Conservation (phyloP, 73 alveolate genomes). For the Stentor roeselii region DNA sequence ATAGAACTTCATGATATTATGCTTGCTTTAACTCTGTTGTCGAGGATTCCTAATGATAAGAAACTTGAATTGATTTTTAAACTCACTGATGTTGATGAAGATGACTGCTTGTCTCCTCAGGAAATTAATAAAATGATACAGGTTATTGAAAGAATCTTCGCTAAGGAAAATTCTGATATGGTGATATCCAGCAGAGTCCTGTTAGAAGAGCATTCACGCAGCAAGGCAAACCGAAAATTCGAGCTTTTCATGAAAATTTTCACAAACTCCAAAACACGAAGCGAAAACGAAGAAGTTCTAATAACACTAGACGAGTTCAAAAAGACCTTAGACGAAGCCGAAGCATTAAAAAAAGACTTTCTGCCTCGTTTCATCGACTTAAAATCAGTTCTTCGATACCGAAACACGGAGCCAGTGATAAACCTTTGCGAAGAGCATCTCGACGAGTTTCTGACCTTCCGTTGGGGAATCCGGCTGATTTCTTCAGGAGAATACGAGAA, state of each 20-base stretch:
- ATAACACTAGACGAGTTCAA: conserved; percentile 5
- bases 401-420: background rate
- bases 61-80: conserved; percentile 6
- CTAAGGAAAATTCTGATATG: conserved; percentile 17
- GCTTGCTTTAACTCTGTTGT: conserved; percentile 15
- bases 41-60: conserved; percentile 12
- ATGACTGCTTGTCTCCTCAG: conserved; percentile 28
- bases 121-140: conserved; percentile 19
- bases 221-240: conserved; percentile 17
- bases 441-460: conserved; percentile 27
- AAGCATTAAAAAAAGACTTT: background rate
- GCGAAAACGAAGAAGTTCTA: conserved; percentile 25
- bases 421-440: background rate
- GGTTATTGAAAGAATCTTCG: conserved; percentile 27
- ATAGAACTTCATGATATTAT: conserved; percentile 29
- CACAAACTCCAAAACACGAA: background rate
- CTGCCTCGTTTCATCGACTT: conserved; percentile 12
- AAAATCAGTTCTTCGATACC: conserved; percentile 12
- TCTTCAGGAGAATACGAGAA: background rate
- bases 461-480: conserved; percentile 15
- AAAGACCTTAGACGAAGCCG: conserved; percentile 1
- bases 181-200: background rate
- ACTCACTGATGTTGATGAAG: conserved; percentile 30
- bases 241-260: conserved; percentile 1
- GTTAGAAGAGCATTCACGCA: background rate